These are phyloP conservation scores for Fusarium bactridioides DNA, from an alignment of 2,329 filamentous ascomycete genomes.

Conservation along the genomic window DNA sequence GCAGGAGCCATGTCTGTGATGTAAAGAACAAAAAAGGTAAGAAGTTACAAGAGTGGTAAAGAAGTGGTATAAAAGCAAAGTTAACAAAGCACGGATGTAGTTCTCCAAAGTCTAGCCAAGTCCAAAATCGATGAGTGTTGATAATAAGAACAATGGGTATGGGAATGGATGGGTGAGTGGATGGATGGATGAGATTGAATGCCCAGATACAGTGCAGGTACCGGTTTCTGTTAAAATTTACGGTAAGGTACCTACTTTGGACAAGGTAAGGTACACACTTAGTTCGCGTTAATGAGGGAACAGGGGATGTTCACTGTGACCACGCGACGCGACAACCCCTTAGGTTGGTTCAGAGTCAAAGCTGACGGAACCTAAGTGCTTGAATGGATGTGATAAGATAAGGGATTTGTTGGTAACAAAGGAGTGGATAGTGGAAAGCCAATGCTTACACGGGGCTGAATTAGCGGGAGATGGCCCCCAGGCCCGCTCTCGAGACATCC, in stretches of 20 bases:
- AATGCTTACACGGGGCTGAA: neutral
- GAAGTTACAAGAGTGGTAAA: slow-evolving; percentile 15
- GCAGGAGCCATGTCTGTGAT: slow-evolving; percentile 51
- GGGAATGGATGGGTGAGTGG: slow-evolving; percentile 2
- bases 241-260: slow-evolving; percentile 7
- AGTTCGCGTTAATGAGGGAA: slow-evolving; percentile 28
- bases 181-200: neutral
- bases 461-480: slow-evolving; percentile 4
- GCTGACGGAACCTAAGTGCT: neutral
- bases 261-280: slow-evolving; percentile 23
- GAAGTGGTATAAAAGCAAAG: neutral
- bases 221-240: slow-evolving; percentile 21
- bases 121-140: slow-evolving; percentile 4
- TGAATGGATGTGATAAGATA: slow-evolving; percentile 26
- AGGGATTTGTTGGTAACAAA: neutral
- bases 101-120: neutral
- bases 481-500: neutral
- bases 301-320: slow-evolving; percentile 8
- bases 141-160: slow-evolving; percentile 15
- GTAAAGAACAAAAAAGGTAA: slow-evolving; percentile 16
- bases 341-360: neutral
- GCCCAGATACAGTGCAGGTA: slow-evolving; percentile 24
- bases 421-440: neutral
- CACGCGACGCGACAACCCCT: slow-evolving; percentile 30
- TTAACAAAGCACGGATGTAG: neutral